Conservation (phyloP, 2,329 filamentous ascomycete species). For the Colletotrichum somersetense region DNA sequence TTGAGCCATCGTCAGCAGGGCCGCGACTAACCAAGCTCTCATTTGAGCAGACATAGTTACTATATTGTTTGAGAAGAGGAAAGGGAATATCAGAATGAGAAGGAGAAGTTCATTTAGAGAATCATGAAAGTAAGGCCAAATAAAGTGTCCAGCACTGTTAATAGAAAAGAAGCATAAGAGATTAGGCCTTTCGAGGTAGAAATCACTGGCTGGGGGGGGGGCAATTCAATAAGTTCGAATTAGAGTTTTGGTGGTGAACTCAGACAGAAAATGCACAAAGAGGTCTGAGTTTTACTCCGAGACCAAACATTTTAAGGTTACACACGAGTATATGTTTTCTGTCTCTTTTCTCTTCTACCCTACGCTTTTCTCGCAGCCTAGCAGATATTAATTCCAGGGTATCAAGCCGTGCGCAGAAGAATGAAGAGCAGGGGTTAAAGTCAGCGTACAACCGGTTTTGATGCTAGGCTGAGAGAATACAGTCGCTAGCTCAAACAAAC, state of each 20-base stretch:
- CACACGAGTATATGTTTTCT: slow-evolving; percentile 13
- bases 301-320: not conserved
- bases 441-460: not conserved
- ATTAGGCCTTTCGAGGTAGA: not conserved
- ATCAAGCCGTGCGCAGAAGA: slow-evolving; percentile 5
- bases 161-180: slow-evolving; percentile 23
- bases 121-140: not conserved
- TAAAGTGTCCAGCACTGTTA: slow-evolving; percentile 39
- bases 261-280: slow-evolving; percentile 29
- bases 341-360: not conserved
- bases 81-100: slow-evolving; percentile 42
- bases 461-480: not conserved
- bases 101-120: slow-evolving; percentile 35
- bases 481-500: not conserved
- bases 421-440: not conserved
- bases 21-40: slow-evolving; percentile 50
- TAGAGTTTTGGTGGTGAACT: slow-evolving; percentile 25
- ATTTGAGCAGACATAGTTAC: slow-evolving; percentile 53
- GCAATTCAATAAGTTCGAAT: slow-evolving; percentile 1
- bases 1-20: slow-evolving; percentile 52
- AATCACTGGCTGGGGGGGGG: slow-evolving; percentile 22
- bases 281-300: slow-evolving; percentile 23
- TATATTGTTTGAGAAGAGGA: slow-evolving; percentile 44
- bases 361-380: slow-evolving; percentile 10
- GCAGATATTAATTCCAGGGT: slow-evolving; percentile 16